Percentiles rank a stretch among this genome's conserved stretches.
Conservation (phyloP, 495 filamentous ascomycete species). For the Penicillium flavigenum region DNA sequence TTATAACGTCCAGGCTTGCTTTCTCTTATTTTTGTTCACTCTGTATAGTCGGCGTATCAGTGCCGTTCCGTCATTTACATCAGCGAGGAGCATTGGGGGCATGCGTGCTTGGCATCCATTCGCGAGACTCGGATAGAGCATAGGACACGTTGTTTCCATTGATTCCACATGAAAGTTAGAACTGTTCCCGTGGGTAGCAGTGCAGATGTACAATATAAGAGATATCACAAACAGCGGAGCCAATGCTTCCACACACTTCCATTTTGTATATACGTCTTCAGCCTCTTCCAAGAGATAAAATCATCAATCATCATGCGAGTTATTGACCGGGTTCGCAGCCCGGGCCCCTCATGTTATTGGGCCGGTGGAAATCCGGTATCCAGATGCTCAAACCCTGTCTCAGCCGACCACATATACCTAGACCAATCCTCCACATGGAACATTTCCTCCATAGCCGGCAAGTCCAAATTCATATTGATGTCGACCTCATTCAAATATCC, state of each 20-base stretch:
- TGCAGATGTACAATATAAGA: too few species aligned
- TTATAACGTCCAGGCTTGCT: slow-evolving; percentile 7
- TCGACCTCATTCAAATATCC: slow-evolving; percentile 11
- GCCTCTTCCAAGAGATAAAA: not conserved
- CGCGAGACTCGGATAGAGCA: slow-evolving; percentile 13
- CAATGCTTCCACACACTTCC: not conserved
- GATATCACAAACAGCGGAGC: not conserved
- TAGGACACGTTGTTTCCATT: slow-evolving; percentile 1
- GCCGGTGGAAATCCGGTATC: slow-evolving; percentile 26
- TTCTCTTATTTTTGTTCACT: slow-evolving; percentile 8
- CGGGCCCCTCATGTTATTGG: slow-evolving; percentile 19
- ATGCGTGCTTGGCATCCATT: slow-evolving; percentile 14
- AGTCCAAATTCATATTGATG: slow-evolving; percentile 28
- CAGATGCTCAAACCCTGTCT: slow-evolving; percentile 32
- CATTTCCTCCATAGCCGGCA: slow-evolving; percentile 24
- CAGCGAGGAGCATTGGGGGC: slow-evolving; percentile 23
- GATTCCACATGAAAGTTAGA: not conserved
- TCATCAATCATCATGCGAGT: slow-evolving; percentile 17
- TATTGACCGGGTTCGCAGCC: slow-evolving; percentile 1
- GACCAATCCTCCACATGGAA: slow-evolving; percentile 35
- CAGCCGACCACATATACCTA: slow-evolving; percentile 33
- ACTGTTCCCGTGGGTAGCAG: not conserved
- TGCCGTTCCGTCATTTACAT: slow-evolving; percentile 24
- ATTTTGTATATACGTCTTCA: not conserved
- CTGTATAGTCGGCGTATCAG: slow-evolving; percentile 12